These are phyloP conservation scores for Penicillium thymicola DNA, from an alignment of 2,329 filamentous ascomycete species.

Conservation along the genomic window DNA sequence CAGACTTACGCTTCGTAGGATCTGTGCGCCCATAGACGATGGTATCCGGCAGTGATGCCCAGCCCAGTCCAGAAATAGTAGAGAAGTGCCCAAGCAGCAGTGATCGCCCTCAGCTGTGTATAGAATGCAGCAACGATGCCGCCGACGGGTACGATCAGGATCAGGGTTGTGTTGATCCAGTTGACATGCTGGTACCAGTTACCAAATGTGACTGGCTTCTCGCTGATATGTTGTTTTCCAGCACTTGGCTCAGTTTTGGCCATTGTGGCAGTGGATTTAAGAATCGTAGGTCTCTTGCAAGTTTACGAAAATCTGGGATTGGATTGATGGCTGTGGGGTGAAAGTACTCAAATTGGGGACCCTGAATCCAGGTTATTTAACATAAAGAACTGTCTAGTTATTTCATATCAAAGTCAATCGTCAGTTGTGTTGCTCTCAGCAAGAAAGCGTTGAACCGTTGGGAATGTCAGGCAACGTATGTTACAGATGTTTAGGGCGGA, in stretches of 20 bases:
- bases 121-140: slow-evolving; percentile 71
- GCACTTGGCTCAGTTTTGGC: background rate
- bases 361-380: background rate
- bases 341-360: too few relatives aligned
- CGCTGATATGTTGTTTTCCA: slow-evolving; percentile 72
- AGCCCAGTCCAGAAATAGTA: slow-evolving; percentile 79
- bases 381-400: background rate
- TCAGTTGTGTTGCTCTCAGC: background rate
- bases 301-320: background rate
- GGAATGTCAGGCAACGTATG: slow-evolving; percentile 2
- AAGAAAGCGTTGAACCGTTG: slow-evolving; percentile 10
- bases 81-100: slow-evolving; percentile 64
- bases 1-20: slow-evolving; percentile 55
- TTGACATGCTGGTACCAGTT: slow-evolving; percentile 89
- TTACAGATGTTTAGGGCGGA: background rate
- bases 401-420: background rate
- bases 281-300: background rate
- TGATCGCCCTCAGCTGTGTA: slow-evolving; percentile 67
- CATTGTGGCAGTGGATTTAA: background rate
- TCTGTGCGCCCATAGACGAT: slow-evolving; percentile 77
- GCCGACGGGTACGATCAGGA: slow-evolving; percentile 68
- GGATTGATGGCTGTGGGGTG: background rate
- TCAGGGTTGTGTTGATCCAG: slow-evolving; percentile 79
- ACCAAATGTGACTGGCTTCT: slow-evolving; percentile 68
- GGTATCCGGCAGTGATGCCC: slow-evolving; percentile 72